These are phyloP conservation scores for Astraeus odoratus DNA, from an alignment of 768 basidiomycete genomes.

Conservation along the genomic window DNA sequence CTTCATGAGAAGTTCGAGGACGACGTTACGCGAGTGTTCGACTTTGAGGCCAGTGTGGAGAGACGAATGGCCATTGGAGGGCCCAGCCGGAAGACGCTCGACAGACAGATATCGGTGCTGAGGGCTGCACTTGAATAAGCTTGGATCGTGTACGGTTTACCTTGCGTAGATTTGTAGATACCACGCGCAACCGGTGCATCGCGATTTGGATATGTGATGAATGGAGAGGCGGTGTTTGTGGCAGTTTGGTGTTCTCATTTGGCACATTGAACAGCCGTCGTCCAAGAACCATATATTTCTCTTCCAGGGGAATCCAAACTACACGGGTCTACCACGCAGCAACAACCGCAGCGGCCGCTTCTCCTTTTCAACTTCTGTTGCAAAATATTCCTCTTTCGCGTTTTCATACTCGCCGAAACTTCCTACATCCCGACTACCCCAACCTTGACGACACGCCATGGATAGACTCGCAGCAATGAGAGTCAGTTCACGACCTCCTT, in stretches of 20 bases:
- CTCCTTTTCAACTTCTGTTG: neutral
- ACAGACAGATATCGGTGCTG: constrained; percentile 76
- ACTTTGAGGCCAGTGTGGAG: constrained; percentile 96
- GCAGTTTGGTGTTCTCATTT: constrained; percentile 1
- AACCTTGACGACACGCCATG: constrained; percentile 52
- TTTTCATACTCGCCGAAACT: neutral
- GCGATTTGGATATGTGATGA: neutral
- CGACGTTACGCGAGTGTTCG: constrained; percentile 80
- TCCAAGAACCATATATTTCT: too few relatives aligned
- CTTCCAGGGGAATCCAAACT: too few relatives aligned
- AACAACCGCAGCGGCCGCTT: neutral
- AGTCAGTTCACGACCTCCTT: constrained; percentile 34
- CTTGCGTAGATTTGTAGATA: neutral
- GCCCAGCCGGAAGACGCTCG: constrained; percentile 76
- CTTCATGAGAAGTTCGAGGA: constrained; percentile 73
- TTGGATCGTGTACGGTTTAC: neutral
- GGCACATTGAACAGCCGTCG: too few relatives aligned
- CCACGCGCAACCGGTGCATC: neutral
- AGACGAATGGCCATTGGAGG: constrained; percentile 89
- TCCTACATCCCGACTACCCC: constrained; percentile 26
- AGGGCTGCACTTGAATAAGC: constrained; percentile 45
- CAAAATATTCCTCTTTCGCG: neutral
- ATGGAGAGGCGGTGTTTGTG: constrained; percentile 1
- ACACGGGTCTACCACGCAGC: too few relatives aligned
- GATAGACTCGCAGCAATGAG: constrained; percentile 88